These are phyloP conservation scores for Austroboletus novae-zelandiae DNA, from an alignment of 1,284 basidiomycete genomes.

Conservation along the genomic window DNA sequence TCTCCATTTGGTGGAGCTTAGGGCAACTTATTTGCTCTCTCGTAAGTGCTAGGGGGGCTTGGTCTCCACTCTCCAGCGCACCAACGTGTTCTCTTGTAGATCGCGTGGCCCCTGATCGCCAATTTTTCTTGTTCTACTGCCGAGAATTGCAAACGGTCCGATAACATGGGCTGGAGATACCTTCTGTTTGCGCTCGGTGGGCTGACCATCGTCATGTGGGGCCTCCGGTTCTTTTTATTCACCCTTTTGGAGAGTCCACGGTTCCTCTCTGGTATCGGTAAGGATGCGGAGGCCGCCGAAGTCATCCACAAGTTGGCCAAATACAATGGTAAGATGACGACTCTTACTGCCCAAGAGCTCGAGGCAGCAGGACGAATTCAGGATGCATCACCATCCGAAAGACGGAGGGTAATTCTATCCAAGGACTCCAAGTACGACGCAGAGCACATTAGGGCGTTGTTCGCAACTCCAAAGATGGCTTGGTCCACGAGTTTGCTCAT, in stretches of 20 bases:
- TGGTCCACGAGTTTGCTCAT: slow-evolving; percentile 58
- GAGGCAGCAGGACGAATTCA: slow-evolving; percentile 15
- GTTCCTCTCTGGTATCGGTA: slow-evolving; percentile 59
- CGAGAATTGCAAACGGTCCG: slow-evolving; percentile 36
- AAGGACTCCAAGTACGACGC: slow-evolving; percentile 38
- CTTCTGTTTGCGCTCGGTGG: slow-evolving; percentile 43
- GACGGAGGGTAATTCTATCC: slow-evolving; percentile 28
- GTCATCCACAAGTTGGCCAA: slow-evolving; percentile 58
- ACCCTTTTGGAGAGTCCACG: slow-evolving; percentile 61
- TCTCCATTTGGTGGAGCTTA: slow-evolving; percentile 73
- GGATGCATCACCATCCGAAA: neutral
- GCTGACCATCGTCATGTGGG: slow-evolving; percentile 53
- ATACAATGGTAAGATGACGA: slow-evolving; percentile 50
- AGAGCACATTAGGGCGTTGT: slow-evolving; percentile 51
- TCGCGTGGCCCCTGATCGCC: slow-evolving; percentile 51
- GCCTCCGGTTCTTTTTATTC: slow-evolving; percentile 59
- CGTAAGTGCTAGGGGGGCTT: slow-evolving; percentile 37
- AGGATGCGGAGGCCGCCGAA: slow-evolving; percentile 60
- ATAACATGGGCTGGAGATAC: slow-evolving; percentile 64
- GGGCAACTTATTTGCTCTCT: slow-evolving; percentile 64
- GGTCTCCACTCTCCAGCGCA: slow-evolving; percentile 4
- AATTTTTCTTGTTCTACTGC: slow-evolving; percentile 44
- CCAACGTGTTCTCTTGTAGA: slow-evolving; percentile 17
- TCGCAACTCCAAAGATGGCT: slow-evolving; percentile 53
- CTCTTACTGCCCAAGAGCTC: slow-evolving; percentile 43